Percentiles rank a stretch among this genome's conserved stretches.
These are phyloP conservation scores for Metarhizium sp. DNA, from an alignment of 2,329 filamentous ascomycete species.

Conservation along the genomic window DNA sequence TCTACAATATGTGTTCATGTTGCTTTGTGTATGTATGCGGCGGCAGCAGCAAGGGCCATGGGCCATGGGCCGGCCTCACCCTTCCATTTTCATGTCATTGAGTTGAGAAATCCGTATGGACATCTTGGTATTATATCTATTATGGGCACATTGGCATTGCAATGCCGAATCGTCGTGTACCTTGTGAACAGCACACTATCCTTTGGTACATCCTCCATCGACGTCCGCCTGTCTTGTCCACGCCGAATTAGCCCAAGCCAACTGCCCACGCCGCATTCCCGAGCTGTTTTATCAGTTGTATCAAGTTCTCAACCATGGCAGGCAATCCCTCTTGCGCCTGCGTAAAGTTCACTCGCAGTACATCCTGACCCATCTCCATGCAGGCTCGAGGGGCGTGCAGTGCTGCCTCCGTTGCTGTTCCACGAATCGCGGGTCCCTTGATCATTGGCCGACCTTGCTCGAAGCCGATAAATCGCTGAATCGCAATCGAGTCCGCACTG, in stretches of 20 bases:
- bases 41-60: too few relatives aligned
- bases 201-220: not conserved
- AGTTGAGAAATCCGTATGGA: too few relatives aligned
- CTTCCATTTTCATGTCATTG: too few relatives aligned
- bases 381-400: conserved; percentile 48
- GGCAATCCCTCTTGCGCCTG: conserved; percentile 34
- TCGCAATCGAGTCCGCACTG: conserved; percentile 38
- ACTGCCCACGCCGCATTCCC: conserved; percentile 38
- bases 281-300: conserved; percentile 53
- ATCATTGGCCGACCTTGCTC: conserved; percentile 46
- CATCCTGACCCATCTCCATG: conserved; percentile 48
- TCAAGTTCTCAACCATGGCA: conserved; percentile 58
- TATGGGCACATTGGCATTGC: too few relatives aligned
- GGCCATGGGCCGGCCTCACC: too few relatives aligned
- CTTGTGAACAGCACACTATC: too few relatives aligned
- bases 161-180: too few relatives aligned
- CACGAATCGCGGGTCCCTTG: conserved; percentile 22
- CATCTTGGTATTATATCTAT: too few relatives aligned
- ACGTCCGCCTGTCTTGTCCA: too few relatives aligned
- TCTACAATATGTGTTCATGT: too few relatives aligned
- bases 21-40: too few relatives aligned
- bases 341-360: conserved; percentile 44
- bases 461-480: conserved; percentile 47
- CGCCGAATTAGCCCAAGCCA: conserved; percentile 16
- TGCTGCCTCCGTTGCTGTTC: conserved; percentile 24